Evolutionary conservation across 306 rosid species (phyloP).

Genomic region (Pterocarpus santalinus): DNA sequence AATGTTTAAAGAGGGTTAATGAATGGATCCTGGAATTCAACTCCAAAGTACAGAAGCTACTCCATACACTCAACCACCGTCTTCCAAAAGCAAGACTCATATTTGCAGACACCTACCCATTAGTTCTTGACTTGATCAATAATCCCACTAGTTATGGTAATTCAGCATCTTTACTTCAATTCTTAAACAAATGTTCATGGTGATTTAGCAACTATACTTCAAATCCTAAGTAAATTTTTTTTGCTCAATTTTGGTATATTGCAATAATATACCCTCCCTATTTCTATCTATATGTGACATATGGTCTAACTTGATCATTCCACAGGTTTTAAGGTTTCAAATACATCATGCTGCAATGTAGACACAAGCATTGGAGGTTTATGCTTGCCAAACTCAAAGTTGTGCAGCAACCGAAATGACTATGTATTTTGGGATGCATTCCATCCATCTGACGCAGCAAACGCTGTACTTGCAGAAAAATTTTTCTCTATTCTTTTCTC

Average conservation of each 20-base stretch:
- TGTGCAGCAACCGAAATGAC: slow-evolving; percentile 68
- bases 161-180: neutral
- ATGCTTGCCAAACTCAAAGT: slow-evolving; percentile 82
- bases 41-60: slow-evolving; percentile 60
- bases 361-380: slow-evolving; percentile 79
- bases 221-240: neutral
- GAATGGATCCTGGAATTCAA: slow-evolving; percentile 57
- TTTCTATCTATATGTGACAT: neutral
- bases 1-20: slow-evolving; percentile 77
- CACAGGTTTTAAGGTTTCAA: slow-evolving; percentile 82
- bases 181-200: neutral
- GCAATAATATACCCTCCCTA: neutral
- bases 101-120: slow-evolving; percentile 72
- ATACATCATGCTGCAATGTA: slow-evolving; percentile 86
- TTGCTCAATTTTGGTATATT: neutral
- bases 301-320: neutral
- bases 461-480: slow-evolving; percentile 68
- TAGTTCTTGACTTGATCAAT: slow-evolving; percentile 67
- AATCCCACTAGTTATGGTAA: slow-evolving; percentile 71
- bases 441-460: slow-evolving; percentile 93
- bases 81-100: slow-evolving; percentile 63
- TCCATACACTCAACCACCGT: slow-evolving; percentile 54
- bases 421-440: slow-evolving; percentile 93
- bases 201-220: neutral
- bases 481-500: slow-evolving; percentile 60